Evolutionary conservation across 805 yeast species (phyloP).

Genomic region (Schwanniomyces yamadae): DNA sequence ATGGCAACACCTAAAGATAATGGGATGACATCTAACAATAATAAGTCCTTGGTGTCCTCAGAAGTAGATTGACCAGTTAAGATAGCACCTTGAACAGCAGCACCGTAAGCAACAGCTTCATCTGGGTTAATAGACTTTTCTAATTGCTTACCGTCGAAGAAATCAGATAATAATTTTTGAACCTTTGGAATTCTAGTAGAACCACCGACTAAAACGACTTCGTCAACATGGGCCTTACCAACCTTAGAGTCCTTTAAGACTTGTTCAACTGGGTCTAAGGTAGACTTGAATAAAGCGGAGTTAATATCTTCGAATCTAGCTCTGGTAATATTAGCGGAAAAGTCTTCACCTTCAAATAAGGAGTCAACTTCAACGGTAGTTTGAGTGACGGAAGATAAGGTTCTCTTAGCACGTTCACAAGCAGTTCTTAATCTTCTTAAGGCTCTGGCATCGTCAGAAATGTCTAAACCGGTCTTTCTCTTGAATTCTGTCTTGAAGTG

Average conservation of each 20-base stretch:
- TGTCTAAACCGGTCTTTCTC: conserved; percentile 47
- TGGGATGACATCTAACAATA: conserved; percentile 51
- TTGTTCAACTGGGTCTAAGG: conserved; percentile 51
- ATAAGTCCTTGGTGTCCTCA: conserved; percentile 50
- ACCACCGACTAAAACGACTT: conserved; percentile 52
- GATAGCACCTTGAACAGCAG: conserved; percentile 52
- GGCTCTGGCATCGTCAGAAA: conserved; percentile 48
- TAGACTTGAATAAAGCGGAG: conserved; percentile 50
- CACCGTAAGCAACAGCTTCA: conserved; percentile 54
- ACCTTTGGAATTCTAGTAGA: conserved; percentile 53
- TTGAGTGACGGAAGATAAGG: conserved; percentile 49
- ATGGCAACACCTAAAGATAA: conserved; percentile 51
- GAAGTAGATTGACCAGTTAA: conserved; percentile 50
- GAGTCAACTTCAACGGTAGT: conserved; percentile 52
- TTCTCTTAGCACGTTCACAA: conserved; percentile 53
- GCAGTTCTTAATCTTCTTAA: conserved; percentile 53
- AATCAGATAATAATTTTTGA: conserved; percentile 50
- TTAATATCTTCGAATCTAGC: conserved; percentile 51
- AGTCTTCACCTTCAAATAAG: conserved; percentile 49
- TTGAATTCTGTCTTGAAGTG: conserved; percentile 47
- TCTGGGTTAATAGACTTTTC: conserved; percentile 51
- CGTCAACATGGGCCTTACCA: conserved; percentile 42
- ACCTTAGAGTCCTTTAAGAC: conserved; percentile 48
- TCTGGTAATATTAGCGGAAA: conserved; percentile 50
- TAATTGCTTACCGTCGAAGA: conserved; percentile 50